These are phyloP conservation scores for Exophiala mesophila DNA, from an alignment of 2,329 filamentous ascomycete species.

Conservation along the genomic window DNA sequence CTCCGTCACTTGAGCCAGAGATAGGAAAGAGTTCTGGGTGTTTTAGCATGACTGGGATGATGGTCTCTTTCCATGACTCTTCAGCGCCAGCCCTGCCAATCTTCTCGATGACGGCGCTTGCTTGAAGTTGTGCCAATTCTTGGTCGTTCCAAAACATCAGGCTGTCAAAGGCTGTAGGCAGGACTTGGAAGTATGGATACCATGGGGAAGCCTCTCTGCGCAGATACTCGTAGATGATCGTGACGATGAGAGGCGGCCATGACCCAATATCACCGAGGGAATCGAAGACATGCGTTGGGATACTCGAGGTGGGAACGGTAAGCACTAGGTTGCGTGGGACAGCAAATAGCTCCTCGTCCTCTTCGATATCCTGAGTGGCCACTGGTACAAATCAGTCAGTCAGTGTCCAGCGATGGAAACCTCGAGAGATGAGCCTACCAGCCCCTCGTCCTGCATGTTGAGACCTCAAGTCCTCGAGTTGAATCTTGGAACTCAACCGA, in stretches of 20 bases:
- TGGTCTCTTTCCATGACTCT: slow-evolving; percentile 56
- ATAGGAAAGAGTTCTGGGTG: slow-evolving; percentile 41
- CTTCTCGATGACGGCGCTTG: slow-evolving; percentile 68
- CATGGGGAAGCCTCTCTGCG: slow-evolving; percentile 59
- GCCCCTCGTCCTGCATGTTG: slow-evolving; percentile 58
- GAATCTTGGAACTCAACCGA: slow-evolving; percentile 54
- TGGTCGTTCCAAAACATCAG: slow-evolving; percentile 80
- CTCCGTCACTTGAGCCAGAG: slow-evolving; percentile 32
- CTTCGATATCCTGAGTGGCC: slow-evolving; percentile 62
- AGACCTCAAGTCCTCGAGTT: slow-evolving; percentile 53
- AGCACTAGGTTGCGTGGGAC: slow-evolving; percentile 70
- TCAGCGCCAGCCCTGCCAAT: slow-evolving; percentile 72
- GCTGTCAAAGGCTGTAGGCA: slow-evolving; percentile 70
- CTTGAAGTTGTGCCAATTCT: slow-evolving; percentile 69
- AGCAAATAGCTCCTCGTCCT: slow-evolving; percentile 74
- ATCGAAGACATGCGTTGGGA: slow-evolving; percentile 54
- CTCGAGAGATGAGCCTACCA: slow-evolving; percentile 42
- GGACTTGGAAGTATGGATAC: slow-evolving; percentile 71
- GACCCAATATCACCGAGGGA: slow-evolving; percentile 48
- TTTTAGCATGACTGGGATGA: slow-evolving; percentile 49
- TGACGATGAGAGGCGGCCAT: slow-evolving; percentile 63
- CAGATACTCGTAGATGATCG: slow-evolving; percentile 73
- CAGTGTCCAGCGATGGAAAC: neutral
- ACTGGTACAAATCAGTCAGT: slow-evolving; percentile 36
- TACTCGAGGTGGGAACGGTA: slow-evolving; percentile 64